Conservation (phyloP, 192 early-diverging fungal genomes). For the Backusella australiensis region DNA sequence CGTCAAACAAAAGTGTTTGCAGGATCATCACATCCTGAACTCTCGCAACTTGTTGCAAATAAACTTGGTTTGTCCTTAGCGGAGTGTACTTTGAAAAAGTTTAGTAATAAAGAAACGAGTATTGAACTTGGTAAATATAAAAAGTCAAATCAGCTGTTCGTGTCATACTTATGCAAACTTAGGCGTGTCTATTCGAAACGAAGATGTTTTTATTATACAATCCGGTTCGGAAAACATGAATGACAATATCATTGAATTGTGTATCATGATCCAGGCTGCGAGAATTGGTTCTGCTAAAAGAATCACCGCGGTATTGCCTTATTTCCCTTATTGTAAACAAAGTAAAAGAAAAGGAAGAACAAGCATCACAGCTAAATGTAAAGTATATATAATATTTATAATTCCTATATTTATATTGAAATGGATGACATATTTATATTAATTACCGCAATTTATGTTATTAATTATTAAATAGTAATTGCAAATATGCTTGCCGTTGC, state of each 20-base stretch:
- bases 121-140: slow-evolving; percentile 68
- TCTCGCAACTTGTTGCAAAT: slow-evolving; percentile 75
- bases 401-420: not conserved
- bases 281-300: slow-evolving; percentile 87
- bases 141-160: too few species aligned
- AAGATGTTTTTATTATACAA: slow-evolving; percentile 97
- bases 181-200: slow-evolving; percentile 92
- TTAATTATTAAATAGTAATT: slow-evolving; percentile 51
- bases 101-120: slow-evolving; percentile 91
- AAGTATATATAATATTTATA: not conserved
- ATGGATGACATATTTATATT: not conserved
- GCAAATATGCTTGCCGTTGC: slow-evolving; percentile 97
- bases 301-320: slow-evolving; percentile 93
- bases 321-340: slow-evolving; percentile 94
- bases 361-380: slow-evolving; percentile 86
- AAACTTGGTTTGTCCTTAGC: slow-evolving; percentile 76
- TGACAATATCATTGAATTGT: slow-evolving; percentile 96
- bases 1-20: slow-evolving; percentile 90
- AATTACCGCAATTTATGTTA: not conserved
- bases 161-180: not conserved
- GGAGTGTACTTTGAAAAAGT: slow-evolving; percentile 75
- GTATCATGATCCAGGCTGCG: slow-evolving; percentile 98
- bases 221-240: slow-evolving; percentile 94
- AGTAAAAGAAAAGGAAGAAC: slow-evolving; percentile 95
- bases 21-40: slow-evolving; percentile 91